Base-by-base conservation (phyloP, 176 grass and related monocot genomes). In the Dendrocalamus sinicus region DNA sequence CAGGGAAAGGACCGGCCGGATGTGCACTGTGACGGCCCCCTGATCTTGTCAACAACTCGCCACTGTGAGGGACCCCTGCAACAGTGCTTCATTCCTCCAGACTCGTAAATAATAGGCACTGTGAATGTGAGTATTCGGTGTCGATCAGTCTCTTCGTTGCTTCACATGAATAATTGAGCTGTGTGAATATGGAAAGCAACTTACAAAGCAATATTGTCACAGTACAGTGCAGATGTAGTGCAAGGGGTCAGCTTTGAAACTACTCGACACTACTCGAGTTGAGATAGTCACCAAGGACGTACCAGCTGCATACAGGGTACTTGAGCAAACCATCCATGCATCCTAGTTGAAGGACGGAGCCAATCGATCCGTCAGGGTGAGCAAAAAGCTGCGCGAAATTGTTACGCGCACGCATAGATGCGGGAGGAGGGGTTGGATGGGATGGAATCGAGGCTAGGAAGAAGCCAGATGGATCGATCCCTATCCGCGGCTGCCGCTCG, bases 151-250 rank as follows among this genome's bases (percentile, higher is more conserved):
- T 39, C 37, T 39, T 39, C 37, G 37, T 22, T 41, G 13, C 71
- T 54, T 9, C 23, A 3, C n/a, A 24, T 59, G 8, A 63, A 22
- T 35, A 37, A 10, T 16, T 41, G 22, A 2, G 48, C 13, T 30
- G 30, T n/a, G 52, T 72, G 23, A 22, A 58, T 23, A 48, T n/a
- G 83, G 83, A 78, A 85, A 78, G 50, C n/a, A n/a, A n/a, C n/a
- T n/a, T n/a, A n/a, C n/a, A n/a, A n/a, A n/a, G n/a, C n/a, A n/a
- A n/a, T n/a, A n/a, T n/a, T n/a, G n/a, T n/a, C n/a, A n/a, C n/a
- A 16, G 50, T 52, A 6, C 14, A 52, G 50, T 52, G 50, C 50
- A 52, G 50, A 52, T 52, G 16, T 16, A 52, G 2, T 52, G 50
- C 50, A 52, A 16, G 14, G 14, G 15, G 5, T 52, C 50, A 52